Evolutionary conservation across 345 rosid genomes (phyloP).

Genomic region (Sisymbrium altissimum): DNA sequence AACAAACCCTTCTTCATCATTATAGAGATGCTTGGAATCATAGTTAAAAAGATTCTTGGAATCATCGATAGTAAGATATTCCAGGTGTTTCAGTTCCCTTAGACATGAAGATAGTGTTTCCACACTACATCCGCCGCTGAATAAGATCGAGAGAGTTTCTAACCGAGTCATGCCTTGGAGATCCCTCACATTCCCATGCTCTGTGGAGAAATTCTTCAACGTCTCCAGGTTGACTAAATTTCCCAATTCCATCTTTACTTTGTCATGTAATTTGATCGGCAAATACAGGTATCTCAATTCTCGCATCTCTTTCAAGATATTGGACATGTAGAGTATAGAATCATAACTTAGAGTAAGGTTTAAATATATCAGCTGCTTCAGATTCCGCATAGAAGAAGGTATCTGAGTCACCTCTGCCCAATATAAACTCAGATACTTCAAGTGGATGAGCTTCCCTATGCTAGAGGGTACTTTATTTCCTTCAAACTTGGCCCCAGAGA

Average conservation of each 20-base stretch:
- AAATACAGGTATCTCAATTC: too few species aligned
- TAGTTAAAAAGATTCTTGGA: too few species aligned
- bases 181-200: not conserved
- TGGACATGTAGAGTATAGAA: not conserved
- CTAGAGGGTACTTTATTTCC: too few species aligned
- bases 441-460: conserved; percentile 27
- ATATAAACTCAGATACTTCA: conserved; percentile 19
- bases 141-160: not conserved
- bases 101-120: not conserved
- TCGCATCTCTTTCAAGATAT: too few species aligned
- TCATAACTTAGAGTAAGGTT: not conserved
- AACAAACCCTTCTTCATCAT: not conserved
- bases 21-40: too few species aligned
- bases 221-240: not conserved
- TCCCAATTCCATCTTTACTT: too few species aligned
- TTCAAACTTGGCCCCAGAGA: too few species aligned
- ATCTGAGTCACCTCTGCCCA: not conserved
- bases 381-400: conserved; percentile 16
- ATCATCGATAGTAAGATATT: not conserved
- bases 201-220: not conserved
- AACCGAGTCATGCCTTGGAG: not conserved
- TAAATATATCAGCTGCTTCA: not conserved
- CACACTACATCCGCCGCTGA: not conserved
- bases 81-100: not conserved
- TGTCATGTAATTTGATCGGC: too few species aligned